Evolutionary conservation across 1,139 yeast genomes (phyloP).

Genomic region (Martiniozyma asiatica): DNA sequence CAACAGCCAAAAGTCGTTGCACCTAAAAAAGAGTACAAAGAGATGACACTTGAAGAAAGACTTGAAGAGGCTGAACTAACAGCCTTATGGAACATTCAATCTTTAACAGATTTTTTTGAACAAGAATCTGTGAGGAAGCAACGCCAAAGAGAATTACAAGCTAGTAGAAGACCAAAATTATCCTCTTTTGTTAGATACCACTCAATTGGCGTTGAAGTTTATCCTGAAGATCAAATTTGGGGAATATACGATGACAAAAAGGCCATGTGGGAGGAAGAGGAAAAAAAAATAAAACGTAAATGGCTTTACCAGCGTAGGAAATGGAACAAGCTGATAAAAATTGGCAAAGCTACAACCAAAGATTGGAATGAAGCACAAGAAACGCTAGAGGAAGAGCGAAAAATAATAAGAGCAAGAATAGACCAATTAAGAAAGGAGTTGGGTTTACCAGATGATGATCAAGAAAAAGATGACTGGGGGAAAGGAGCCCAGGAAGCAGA

Average conservation of each 20-base stretch:
- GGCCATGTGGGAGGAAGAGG: constrained; percentile 24
- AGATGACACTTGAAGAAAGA: constrained; percentile 77
- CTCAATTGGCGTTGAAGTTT: constrained; percentile 28
- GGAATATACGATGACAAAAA: constrained; percentile 27
- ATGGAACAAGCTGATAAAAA: constrained; percentile 4
- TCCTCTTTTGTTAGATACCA: constrained; percentile 41
- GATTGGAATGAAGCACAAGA: constrained; percentile 1
- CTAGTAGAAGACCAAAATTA: constrained; percentile 50
- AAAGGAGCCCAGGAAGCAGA: constrained; percentile 1
- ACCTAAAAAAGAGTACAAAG: constrained; percentile 30
- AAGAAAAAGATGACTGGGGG: constrained; percentile 1
- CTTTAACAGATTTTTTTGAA: constrained; percentile 67
- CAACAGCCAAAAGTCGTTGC: constrained; percentile 38
- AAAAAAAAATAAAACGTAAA: constrained; percentile 26
- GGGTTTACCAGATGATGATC: constrained; percentile 1
- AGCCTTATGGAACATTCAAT: constrained; percentile 60
- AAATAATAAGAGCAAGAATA: constrained; percentile 2
- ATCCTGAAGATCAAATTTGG: constrained; percentile 46
- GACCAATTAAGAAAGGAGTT: constrained; percentile 8
- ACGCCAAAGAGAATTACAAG: constrained; percentile 59
- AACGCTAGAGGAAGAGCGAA: too few species aligned
- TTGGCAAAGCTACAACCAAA: constrained; percentile 1
- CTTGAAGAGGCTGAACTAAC: constrained; percentile 79
- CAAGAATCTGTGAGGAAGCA: constrained; percentile 77
- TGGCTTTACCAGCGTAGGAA: constrained; percentile 28